Percentiles rank a stretch among this genome's conserved stretches.
phyloP scores from a whole-genome alignment of 257 asterid genomes.

The Solanum lycopersicoides region DNA sequence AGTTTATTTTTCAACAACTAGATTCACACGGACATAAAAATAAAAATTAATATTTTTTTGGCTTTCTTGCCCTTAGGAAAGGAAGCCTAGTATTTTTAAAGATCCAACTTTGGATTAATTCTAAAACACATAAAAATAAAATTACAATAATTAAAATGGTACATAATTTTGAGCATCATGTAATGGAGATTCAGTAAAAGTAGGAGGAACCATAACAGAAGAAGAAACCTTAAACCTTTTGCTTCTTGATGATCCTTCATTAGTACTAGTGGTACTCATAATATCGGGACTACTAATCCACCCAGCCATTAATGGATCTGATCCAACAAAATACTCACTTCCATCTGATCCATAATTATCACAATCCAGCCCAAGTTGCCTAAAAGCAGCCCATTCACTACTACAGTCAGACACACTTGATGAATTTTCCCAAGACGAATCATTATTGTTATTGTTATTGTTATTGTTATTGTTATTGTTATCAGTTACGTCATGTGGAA shows the following conservation, averaged over 20 bases:
- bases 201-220: constrained; percentile 68
- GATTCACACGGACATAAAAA: background rate
- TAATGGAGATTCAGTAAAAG: constrained; percentile 38
- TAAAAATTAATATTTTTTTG: background rate
- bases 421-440: constrained; percentile 35
- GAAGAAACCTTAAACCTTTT: constrained; percentile 82
- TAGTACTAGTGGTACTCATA: constrained; percentile 7
- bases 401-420: constrained; percentile 44
- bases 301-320: constrained; percentile 30
- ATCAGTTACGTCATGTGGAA: constrained; percentile 26
- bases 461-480: background rate
- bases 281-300: constrained; percentile 72
- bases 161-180: background rate
- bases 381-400: constrained; percentile 44
- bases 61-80: background rate
- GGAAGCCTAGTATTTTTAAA: background rate
- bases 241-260: constrained; percentile 39
- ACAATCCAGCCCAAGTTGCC: constrained; percentile 28
- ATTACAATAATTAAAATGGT: background rate
- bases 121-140: background rate
- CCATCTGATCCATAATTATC: constrained; percentile 41
- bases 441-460: background rate
- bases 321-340: constrained; percentile 20
- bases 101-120: background rate
- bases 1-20: background rate